Evolutionary conservation across 164 flowering plant species (phyloP), one percentile per base, ranked within the genome.

Genomic region (Chloranthus sessilifolius): DNA sequence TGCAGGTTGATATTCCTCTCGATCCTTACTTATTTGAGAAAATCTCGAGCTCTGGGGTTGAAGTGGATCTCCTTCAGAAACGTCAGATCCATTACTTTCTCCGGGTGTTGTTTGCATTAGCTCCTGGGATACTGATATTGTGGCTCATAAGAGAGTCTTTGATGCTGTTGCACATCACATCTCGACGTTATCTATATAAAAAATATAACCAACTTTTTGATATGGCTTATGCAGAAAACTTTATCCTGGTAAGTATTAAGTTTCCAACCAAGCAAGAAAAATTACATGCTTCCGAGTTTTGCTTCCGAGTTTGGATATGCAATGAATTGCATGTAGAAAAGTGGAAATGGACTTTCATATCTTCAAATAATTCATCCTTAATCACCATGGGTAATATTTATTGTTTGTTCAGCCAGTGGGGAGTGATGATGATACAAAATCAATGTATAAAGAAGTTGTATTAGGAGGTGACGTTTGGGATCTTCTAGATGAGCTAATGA

Each of bases 391-490:
- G n/a, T n/a, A n/a, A n/a, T n/a, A n/a, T n/a, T n/a, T n/a, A n/a
- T n/a, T 53, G 24, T 30, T 60, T 49, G 40, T 60, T 46, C 82
- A 92, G 98, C 96, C 96, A 51, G 76, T 82, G 62, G 87, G 85
- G 58, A 76, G 80, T 61, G 67, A 55, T 47, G 76, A 75, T 62
- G 88, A 78, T 59, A 69, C 81, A 44, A 86, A 79, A 63, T 76
- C 89, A 10, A 88, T 88, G 96, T 70, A 76, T 56, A 82, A 81
- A 71, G 96, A 88, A 64, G 94, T 92, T 4, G 80, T 92, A 11
- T 59, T 88, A 53, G 98, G 98, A 43, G 98, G 96, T 63, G 98
- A 92, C 66, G 94, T 85, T 17, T 92, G 98, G 98, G 94, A 85
- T 78, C 96, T 92, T 53, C 77, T 92, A 37, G 96, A 92, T 53